Conservation (phyloP, 75 land plant genomes). For the Pseudotsuga menziesii region DNA sequence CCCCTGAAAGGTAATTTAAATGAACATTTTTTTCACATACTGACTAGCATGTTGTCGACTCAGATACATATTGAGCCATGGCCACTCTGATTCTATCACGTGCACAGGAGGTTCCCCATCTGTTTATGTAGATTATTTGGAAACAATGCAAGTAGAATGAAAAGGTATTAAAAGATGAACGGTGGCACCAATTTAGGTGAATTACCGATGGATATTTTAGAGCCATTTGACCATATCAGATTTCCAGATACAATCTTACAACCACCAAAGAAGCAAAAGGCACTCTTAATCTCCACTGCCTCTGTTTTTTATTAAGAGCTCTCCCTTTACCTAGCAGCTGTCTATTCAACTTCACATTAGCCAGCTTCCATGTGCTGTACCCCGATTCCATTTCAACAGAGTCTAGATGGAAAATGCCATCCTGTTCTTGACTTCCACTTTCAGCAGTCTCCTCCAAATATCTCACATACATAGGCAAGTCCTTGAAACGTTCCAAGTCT, state of each 20-base stretch:
- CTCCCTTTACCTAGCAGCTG: conserved; percentile 85
- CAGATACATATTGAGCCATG: too few relatives aligned
- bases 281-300: conserved; percentile 70
- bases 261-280: conserved; percentile 58
- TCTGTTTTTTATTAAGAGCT: conserved; percentile 80
- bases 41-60: too few relatives aligned
- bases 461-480: conserved; percentile 79
- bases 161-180: too few relatives aligned
- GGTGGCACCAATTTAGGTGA: too few relatives aligned
- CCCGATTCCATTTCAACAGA: conserved; percentile 60
- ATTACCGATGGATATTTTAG: too few relatives aligned
- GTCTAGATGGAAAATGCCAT: conserved; percentile 76
- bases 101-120: too few relatives aligned
- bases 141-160: too few relatives aligned
- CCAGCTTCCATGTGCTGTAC: conserved; percentile 75
- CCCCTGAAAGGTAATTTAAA: too few relatives aligned
- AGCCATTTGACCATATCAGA: conserved; percentile 11
- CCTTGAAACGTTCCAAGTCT: conserved; percentile 86
- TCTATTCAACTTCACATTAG: conserved; percentile 79
- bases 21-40: too few relatives aligned
- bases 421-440: conserved; percentile 33
- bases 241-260: conserved; percentile 68
- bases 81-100: too few relatives aligned
- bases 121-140: too few relatives aligned
- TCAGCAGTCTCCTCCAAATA: conserved; percentile 35